Evolutionary conservation across 352 stramenopile genomes (phyloP).

Genomic region (Phytophthora pseudosyringae): DNA sequence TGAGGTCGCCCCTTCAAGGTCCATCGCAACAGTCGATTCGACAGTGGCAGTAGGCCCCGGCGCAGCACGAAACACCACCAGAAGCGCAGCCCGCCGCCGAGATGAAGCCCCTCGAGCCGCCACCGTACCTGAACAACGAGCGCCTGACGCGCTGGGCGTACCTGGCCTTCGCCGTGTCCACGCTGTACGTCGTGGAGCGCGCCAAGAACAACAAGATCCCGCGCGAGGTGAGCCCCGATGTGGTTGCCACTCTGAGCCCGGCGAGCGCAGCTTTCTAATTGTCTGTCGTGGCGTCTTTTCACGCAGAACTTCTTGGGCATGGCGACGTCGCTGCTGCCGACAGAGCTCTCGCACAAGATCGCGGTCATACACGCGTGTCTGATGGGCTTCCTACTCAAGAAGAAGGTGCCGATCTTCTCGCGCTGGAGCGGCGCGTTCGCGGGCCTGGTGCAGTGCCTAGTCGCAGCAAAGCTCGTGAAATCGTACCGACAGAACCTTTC

Average conservation of each 20-base stretch:
- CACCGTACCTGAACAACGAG: constrained; percentile 34
- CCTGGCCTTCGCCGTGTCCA: constrained; percentile 46
- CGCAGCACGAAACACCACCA: constrained; percentile 7
- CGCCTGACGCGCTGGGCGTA: constrained; percentile 51
- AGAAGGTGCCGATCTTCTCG: constrained; percentile 57
- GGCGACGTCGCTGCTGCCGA: constrained; percentile 47
- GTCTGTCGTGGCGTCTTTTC: constrained; percentile 4
- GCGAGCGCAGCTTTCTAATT: constrained; percentile 10
- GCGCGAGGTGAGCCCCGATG: constrained; percentile 34
- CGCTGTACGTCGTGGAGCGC: constrained; percentile 47
- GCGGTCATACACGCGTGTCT: constrained; percentile 48
- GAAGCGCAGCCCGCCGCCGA: neutral
- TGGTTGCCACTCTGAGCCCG: neutral
- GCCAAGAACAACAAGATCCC: constrained; percentile 52
- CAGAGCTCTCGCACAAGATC: constrained; percentile 62
- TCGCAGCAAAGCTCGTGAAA: constrained; percentile 47
- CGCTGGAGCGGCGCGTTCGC: constrained; percentile 56
- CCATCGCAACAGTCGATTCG: neutral
- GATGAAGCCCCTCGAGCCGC: constrained; percentile 33
- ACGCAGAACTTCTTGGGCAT: constrained; percentile 53
- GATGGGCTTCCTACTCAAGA: constrained; percentile 44
- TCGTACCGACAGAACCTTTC: constrained; percentile 53
- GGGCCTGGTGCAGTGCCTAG: constrained; percentile 50
- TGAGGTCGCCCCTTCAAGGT: constrained; percentile 31
- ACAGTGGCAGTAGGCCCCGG: constrained; percentile 6